Evolutionary conservation across 805 yeast species (phyloP), one percentile per base, ranked within the genome.

Genomic region (Tetrapisispora namnaoensis): DNA sequence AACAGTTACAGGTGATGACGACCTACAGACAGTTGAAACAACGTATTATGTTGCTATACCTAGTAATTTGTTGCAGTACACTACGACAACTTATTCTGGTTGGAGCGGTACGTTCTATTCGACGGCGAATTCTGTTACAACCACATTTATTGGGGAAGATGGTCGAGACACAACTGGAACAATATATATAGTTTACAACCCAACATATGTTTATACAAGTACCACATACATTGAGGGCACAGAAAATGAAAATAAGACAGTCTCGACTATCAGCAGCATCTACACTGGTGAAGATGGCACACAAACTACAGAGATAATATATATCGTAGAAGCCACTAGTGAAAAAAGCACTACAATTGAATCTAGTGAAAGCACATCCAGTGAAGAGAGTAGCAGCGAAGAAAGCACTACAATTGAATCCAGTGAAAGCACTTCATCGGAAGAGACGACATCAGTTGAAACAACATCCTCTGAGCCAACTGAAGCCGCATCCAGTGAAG

Each of bases 21-120:
- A 18, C 1, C 22, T 17, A 16, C 24, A 20, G 8, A 45, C 48
- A 11, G 17, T 45, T 7, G 16, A 37, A 4, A 45, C 48, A 11
- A 45, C 21, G 1, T 45, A 45, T 18, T 32, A 20, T n/a, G 35
- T 45, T 4, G 48, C 38, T 16, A 39, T 22, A 9, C 48, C 48
- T 13, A 34, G 39, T 2, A 39, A 38, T 21, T 32, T 39, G 32
- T 16, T 37, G 16, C 24, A 38, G 13, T 22, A 14, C 6, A 24
- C 43, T 21, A 38, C 47, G 1, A 37, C 42, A 6, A 20, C 38
- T 16, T 41, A 9, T 17, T 13, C 35, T n/a, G 36, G 44, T 3
- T 41, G 44, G 44, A 28, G 9, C n/a, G 10, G 8, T 9, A 9
- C 36, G 2, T 41, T 20, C 4, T 9, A 17, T 7, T 20, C 44